phyloP scores from a whole-genome alignment of 805 yeast genomes.

The Ogataea siamensis region DNA sequence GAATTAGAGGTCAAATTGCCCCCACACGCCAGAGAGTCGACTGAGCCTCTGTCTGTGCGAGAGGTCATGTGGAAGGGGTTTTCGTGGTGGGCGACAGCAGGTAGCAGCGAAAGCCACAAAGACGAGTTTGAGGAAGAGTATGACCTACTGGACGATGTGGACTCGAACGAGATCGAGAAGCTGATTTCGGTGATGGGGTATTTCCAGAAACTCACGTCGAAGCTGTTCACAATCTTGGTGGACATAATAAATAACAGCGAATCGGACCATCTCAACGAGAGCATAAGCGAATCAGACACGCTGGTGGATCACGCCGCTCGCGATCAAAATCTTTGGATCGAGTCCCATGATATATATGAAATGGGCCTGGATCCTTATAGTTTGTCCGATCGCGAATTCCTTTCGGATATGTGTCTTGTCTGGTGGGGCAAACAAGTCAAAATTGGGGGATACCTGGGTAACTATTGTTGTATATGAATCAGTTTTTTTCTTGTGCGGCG shows the following conservation, averaged over 20 bases:
- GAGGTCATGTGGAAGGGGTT: constrained; percentile 67
- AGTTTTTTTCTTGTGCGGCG: constrained; percentile 4
- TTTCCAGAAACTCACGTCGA: constrained; percentile 48
- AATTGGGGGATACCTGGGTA: constrained; percentile 37
- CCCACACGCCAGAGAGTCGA: constrained; percentile 21
- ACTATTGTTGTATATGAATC: constrained; percentile 34
- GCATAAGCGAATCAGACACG: constrained; percentile 13
- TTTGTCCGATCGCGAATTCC: constrained; percentile 42
- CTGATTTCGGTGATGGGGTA: constrained; percentile 43
- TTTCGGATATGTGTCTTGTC: constrained; percentile 38
- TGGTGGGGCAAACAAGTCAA: constrained; percentile 49
- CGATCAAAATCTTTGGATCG: constrained; percentile 30
- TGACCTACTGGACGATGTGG: constrained; percentile 25
- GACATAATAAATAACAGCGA: constrained; percentile 37
- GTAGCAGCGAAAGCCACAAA: constrained; percentile 47
- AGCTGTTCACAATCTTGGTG: constrained; percentile 39
- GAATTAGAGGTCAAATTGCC: constrained; percentile 18
- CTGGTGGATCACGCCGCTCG: constrained; percentile 4
- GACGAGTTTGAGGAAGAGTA: constrained; percentile 40
- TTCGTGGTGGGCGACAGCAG: constrained; percentile 88
- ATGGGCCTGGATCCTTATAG: constrained; percentile 62
- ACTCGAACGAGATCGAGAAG: constrained; percentile 26
- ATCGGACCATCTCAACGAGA: constrained; percentile 18
- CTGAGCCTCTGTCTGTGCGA: constrained; percentile 52
- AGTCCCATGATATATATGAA: constrained; percentile 46